Evolutionary conservation across 2,329 filamentous ascomycete species (phyloP).

Genomic region (Sclerotinia trifoliorum): DNA sequence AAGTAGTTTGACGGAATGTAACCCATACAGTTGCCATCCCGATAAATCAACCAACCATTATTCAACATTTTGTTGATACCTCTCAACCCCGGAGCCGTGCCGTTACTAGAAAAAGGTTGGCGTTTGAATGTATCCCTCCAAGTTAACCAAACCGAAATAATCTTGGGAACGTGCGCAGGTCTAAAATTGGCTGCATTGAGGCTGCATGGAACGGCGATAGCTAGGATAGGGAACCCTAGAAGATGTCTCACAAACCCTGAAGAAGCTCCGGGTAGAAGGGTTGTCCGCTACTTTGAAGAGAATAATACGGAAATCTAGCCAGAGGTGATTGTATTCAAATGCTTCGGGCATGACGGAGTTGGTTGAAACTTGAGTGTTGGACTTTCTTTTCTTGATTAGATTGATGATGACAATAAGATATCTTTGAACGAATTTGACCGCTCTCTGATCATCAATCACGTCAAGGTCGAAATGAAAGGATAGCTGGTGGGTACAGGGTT

Average conservation of each 20-base stretch:
- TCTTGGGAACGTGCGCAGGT: slow-evolving; percentile 20
- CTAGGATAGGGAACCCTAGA: slow-evolving; percentile 1
- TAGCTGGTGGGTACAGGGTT: neutral
- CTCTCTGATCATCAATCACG: neutral
- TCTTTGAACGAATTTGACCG: no score
- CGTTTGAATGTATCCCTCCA: neutral
- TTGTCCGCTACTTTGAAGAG: neutral
- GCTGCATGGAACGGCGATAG: slow-evolving; percentile 22
- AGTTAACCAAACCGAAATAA: neutral
- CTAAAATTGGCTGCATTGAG: slow-evolving; percentile 20
- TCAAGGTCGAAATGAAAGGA: neutral
- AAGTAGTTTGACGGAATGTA: neutral
- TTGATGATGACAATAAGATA: neutral
- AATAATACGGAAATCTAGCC: slow-evolving; percentile 8
- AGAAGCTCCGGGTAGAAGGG: neutral
- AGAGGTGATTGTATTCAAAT: neutral
- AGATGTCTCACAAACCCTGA: slow-evolving; percentile 13
- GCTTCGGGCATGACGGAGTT: neutral
- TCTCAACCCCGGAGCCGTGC: neutral
- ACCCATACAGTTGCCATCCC: slow-evolving; percentile 3
- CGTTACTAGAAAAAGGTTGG: slow-evolving; percentile 4
- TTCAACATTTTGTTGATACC: neutral
- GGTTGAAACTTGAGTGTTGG: neutral
- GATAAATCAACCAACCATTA: slow-evolving; percentile 11
- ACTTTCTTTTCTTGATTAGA: neutral